Conservation (phyloP, 2,329 filamentous ascomycete species). For the Davidsoniella australis region DNA sequence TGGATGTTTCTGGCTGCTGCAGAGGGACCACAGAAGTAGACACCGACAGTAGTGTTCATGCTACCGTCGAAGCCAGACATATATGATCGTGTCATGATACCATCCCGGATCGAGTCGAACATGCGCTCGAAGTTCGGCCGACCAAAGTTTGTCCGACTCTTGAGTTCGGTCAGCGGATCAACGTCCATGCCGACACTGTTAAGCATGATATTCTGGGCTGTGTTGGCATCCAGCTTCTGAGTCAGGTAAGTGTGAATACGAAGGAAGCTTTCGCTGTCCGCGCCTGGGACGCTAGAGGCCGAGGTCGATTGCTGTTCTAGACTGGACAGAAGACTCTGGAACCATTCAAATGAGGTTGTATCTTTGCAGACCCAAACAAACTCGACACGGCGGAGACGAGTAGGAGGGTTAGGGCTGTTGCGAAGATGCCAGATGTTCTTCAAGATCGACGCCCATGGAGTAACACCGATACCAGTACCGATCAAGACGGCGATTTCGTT, state of each 20-base stretch:
- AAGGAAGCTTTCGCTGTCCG: slow-evolving; percentile 51
- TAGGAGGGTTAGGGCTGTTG: slow-evolving; percentile 60
- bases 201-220: slow-evolving; percentile 73
- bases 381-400: slow-evolving; percentile 67
- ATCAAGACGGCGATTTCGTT: slow-evolving; percentile 67
- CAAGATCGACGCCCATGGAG: slow-evolving; percentile 57
- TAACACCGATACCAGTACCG: slow-evolving; percentile 61
- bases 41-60: slow-evolving; percentile 40
- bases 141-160: slow-evolving; percentile 72
- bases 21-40: slow-evolving; percentile 14
- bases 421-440: slow-evolving; percentile 90
- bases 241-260: slow-evolving; percentile 86
- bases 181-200: slow-evolving; percentile 70
- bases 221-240: slow-evolving; percentile 66
- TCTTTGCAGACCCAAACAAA: slow-evolving; percentile 91
- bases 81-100: slow-evolving; percentile 61
- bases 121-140: slow-evolving; percentile 64
- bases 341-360: slow-evolving; percentile 82
- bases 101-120: slow-evolving; percentile 61
- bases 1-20: slow-evolving; percentile 59
- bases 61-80: slow-evolving; percentile 54
- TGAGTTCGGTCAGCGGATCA: slow-evolving; percentile 71
- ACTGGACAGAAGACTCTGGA: slow-evolving; percentile 68
- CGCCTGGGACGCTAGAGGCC: slow-evolving; percentile 39
- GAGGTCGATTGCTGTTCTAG: slow-evolving; percentile 59